These are phyloP conservation scores for Pseudocercospora cruenta DNA, from an alignment of 2,329 filamentous ascomycete species.

Conservation along the genomic window DNA sequence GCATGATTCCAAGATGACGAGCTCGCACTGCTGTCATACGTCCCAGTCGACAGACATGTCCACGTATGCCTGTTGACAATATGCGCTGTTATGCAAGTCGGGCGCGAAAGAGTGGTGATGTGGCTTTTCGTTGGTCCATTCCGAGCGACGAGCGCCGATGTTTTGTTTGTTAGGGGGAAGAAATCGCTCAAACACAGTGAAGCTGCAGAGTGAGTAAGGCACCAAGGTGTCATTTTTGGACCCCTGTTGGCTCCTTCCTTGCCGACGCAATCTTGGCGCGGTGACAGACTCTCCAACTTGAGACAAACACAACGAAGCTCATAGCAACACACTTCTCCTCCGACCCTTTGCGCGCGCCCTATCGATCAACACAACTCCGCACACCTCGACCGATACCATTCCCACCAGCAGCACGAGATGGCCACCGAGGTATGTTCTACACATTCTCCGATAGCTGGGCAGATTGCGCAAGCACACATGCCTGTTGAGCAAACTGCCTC, in stretches of 20 bases:
- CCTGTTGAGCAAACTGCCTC: conserved; percentile 36
- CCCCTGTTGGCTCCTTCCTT: not conserved
- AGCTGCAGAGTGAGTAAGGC: not conserved
- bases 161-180: not conserved
- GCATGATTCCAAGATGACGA: not conserved
- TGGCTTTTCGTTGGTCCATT: not conserved
- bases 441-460: conserved; percentile 39
- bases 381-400: conserved; percentile 1
- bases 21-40: not conserved
- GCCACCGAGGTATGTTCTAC: conserved; percentile 64
- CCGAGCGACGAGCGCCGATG: not conserved
- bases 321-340: conserved; percentile 1
- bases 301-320: conserved; percentile 12
- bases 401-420: conserved; percentile 46
- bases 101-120: not conserved
- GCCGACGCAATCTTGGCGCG: not conserved
- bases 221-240: not conserved
- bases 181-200: not conserved
- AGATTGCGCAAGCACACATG: conserved; percentile 33
- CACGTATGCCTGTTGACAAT: conserved; percentile 1
- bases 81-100: not conserved
- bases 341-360: not conserved
- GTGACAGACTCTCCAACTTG: conserved; percentile 2
- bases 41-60: not conserved
- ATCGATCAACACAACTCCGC: conserved; percentile 1